Conservation (phyloP, 1,139 yeast genomes). For the Debaryomyces fabryi region DNA sequence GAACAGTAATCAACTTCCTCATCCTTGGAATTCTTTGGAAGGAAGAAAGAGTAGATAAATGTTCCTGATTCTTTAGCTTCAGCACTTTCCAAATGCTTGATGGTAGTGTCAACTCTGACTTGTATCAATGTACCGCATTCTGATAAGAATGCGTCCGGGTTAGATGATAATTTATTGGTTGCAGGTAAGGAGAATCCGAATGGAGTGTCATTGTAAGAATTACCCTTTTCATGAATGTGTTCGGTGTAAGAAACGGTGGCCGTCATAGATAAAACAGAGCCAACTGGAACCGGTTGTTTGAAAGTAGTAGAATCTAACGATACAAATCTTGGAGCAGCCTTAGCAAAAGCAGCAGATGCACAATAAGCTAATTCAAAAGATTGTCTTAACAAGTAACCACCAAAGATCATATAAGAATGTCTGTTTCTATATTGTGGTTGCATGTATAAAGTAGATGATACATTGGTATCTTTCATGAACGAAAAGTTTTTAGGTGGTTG, state of each 20-base stretch:
- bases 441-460: constrained; percentile 81
- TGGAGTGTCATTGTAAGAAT: constrained; percentile 37
- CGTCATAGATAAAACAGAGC: constrained; percentile 78
- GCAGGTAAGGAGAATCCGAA: constrained; percentile 57
- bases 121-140: constrained; percentile 88
- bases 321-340: constrained; percentile 82
- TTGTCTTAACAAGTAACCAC: constrained; percentile 89
- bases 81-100: constrained; percentile 65
- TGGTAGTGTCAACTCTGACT: constrained; percentile 83
- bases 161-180: constrained; percentile 55
- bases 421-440: constrained; percentile 96
- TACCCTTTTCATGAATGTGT: constrained; percentile 53
- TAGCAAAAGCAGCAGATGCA: constrained; percentile 85
- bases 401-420: constrained; percentile 92
- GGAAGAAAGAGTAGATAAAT: constrained; percentile 86
- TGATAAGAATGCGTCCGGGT: constrained; percentile 61
- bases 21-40: constrained; percentile 50
- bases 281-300: constrained; percentile 93
- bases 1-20: constrained; percentile 57
- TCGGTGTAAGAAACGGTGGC: constrained; percentile 86
- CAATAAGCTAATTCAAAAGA: constrained; percentile 92
- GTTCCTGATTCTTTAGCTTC: constrained; percentile 76
- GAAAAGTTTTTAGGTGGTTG: constrained; percentile 48
- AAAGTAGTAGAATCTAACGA: constrained; percentile 90
- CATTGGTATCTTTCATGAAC: constrained; percentile 71